A percentile compares a stretch with the other conserved stretches of the same genome.
phyloP scores from a whole-genome alignment of 306 rosid genomes.

The Astragalus membranaceus region DNA sequence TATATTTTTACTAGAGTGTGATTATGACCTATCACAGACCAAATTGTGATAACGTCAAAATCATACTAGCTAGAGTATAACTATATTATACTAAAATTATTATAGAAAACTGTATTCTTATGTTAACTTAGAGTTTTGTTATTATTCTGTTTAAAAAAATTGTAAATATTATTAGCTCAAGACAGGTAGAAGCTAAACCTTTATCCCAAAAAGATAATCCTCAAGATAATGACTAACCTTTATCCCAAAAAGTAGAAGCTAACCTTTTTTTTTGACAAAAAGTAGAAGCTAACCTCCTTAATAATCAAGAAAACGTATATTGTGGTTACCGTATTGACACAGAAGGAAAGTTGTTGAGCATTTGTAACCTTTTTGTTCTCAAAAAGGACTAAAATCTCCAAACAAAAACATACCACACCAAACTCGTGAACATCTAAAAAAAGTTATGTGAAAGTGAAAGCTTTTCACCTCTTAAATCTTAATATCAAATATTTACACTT shows the following conservation, averaged over 20 bases:
- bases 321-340: slow-evolving; percentile 17
- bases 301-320: neutral
- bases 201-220: neutral
- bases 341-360: neutral
- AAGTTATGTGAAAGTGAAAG: neutral
- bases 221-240: neutral
- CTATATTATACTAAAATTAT: too few relatives aligned
- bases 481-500: neutral
- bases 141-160: too few relatives aligned
- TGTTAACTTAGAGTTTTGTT: too few relatives aligned
- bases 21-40: too few relatives aligned
- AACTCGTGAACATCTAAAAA: slow-evolving; percentile 26
- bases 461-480: neutral
- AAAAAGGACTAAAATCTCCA: neutral
- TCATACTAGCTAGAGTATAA: too few relatives aligned
- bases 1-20: too few relatives aligned
- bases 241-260: neutral
- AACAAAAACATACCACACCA: neutral
- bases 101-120: too few relatives aligned
- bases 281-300: neutral
- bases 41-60: too few relatives aligned
- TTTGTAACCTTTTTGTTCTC: slow-evolving; percentile 1
- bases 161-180: too few relatives aligned
- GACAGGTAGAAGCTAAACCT: neutral
- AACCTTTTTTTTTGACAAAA: too few relatives aligned